phyloP scores from a whole-genome alignment of 2,329 filamentous ascomycete genomes.

The Fusarium protoensiforme region DNA sequence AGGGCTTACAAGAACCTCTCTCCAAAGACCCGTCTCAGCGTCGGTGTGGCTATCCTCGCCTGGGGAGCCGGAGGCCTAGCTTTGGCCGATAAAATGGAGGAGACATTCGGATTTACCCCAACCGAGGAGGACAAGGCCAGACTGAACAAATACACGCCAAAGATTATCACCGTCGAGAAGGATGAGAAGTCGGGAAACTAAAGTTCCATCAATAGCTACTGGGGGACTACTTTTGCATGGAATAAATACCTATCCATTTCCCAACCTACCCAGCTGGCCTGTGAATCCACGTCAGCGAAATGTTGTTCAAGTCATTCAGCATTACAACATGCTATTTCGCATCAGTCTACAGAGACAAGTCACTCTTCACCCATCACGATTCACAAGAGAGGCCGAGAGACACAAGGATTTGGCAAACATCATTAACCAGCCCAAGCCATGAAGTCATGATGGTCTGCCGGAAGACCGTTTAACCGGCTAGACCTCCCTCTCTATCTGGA shows the following conservation, averaged over 20 bases:
- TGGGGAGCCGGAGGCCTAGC: constrained; percentile 83
- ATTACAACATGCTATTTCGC: neutral
- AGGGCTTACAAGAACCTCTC: constrained; percentile 79
- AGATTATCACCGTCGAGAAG: constrained; percentile 68
- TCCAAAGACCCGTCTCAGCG: constrained; percentile 74
- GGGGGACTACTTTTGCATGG: neutral
- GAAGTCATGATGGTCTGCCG: constrained; percentile 47
- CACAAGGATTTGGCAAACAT: constrained; percentile 40
- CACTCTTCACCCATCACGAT: constrained; percentile 16
- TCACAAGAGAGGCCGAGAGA: constrained; percentile 10
- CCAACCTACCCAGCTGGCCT: neutral
- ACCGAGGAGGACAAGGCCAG: constrained; percentile 78
- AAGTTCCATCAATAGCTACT: neutral
- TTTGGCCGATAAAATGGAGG: constrained; percentile 77
- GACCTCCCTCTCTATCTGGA: constrained; percentile 52
- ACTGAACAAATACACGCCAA: constrained; percentile 70
- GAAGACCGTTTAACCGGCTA: constrained; percentile 42
- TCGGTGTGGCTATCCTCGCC: constrained; percentile 79
- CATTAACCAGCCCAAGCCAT: constrained; percentile 51
- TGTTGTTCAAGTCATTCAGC: neutral
- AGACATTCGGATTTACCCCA: constrained; percentile 77
- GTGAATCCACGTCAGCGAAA: neutral
- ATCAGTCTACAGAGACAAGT: neutral
- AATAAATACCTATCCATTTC: neutral
- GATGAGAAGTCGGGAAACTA: constrained; percentile 24